Percentiles rank a stretch among this genome's conserved stretches.
Conservation (phyloP, 2,329 filamentous ascomycete species). For the Colletotrichum sojae region DNA sequence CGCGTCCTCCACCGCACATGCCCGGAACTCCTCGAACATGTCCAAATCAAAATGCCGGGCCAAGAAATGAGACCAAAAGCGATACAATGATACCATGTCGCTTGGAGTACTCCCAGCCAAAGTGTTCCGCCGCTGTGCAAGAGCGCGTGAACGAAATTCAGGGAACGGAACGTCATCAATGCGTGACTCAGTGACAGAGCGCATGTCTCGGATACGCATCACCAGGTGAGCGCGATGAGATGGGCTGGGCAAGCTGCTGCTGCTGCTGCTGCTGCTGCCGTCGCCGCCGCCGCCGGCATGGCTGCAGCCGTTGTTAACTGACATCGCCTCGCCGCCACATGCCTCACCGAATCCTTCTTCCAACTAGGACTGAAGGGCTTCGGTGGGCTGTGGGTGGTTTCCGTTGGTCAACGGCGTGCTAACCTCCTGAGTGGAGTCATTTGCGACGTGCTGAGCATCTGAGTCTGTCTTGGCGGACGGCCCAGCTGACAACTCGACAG, state of each 20-base stretch:
- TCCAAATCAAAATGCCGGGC: constrained; percentile 79
- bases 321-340: constrained; percentile 25
- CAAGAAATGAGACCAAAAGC: constrained; percentile 82
- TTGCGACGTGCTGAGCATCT: constrained; percentile 27
- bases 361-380: constrained; percentile 42
- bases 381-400: constrained; percentile 44
- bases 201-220: constrained; percentile 25
- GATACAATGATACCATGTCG: constrained; percentile 77
- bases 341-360: constrained; percentile 34
- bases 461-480: constrained; percentile 2
- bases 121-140: constrained; percentile 54
- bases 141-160: constrained; percentile 56
- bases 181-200: constrained; percentile 15
- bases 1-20: constrained; percentile 76
- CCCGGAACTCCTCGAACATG: constrained; percentile 83
- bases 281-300: constrained; percentile 6
- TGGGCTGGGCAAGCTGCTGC: constrained; percentile 24
- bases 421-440: constrained; percentile 44
- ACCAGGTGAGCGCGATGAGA: constrained; percentile 35
- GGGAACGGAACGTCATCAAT: constrained; percentile 46
- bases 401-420: constrained; percentile 47
- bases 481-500: background rate
- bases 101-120: constrained; percentile 58
- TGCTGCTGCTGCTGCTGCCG: constrained; percentile 6
- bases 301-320: constrained; percentile 1